phyloP scores from a whole-genome alignment of 2,329 filamentous ascomycete species.

The Aspergillus uvarum region DNA sequence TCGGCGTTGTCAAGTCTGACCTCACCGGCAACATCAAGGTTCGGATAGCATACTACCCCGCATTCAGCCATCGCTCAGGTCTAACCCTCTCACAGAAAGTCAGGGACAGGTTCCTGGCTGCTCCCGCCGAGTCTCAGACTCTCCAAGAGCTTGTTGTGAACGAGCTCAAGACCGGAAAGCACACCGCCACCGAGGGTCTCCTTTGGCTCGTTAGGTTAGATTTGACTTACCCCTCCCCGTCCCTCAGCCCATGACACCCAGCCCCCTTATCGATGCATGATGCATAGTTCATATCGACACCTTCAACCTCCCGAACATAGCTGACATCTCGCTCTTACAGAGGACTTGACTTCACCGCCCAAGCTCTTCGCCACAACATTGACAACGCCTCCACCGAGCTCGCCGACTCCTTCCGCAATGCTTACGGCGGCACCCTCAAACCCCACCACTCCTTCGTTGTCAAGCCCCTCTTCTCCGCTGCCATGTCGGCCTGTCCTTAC shows the following conservation, averaged over 20 bases:
- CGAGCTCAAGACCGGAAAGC: conserved; percentile 87
- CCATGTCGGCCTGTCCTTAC: conserved; percentile 92
- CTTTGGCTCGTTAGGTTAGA: conserved; percentile 84
- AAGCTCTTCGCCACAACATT: conserved; percentile 77
- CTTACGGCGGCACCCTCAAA: conserved; percentile 86
- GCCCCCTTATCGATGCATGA: not conserved
- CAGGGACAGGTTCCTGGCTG: conserved; percentile 74
- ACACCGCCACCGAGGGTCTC: conserved; percentile 82
- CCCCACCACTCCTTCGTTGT: conserved; percentile 85
- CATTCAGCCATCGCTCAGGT: not conserved
- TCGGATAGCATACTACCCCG: conserved; percentile 22
- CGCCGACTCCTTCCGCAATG: conserved; percentile 77
- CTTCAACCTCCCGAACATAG: not conserved
- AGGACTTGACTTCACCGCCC: conserved; percentile 89
- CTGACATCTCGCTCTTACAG: conserved; percentile 47
- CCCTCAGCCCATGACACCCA: not conserved
- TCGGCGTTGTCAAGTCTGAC: conserved; percentile 87
- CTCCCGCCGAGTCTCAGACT: conserved; percentile 75
- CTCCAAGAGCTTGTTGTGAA: conserved; percentile 82
- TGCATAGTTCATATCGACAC: not conserved
- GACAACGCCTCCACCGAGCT: conserved; percentile 71
- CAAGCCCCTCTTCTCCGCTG: conserved; percentile 88
- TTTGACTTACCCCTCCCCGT: not conserved
- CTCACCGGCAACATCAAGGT: conserved; percentile 91
- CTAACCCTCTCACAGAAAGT: conserved; percentile 67